Evolutionary conservation across 2,329 filamentous ascomycete species (phyloP), one percentile per base, ranked within the genome.

Genomic region (Lecanicillium sp.): DNA sequence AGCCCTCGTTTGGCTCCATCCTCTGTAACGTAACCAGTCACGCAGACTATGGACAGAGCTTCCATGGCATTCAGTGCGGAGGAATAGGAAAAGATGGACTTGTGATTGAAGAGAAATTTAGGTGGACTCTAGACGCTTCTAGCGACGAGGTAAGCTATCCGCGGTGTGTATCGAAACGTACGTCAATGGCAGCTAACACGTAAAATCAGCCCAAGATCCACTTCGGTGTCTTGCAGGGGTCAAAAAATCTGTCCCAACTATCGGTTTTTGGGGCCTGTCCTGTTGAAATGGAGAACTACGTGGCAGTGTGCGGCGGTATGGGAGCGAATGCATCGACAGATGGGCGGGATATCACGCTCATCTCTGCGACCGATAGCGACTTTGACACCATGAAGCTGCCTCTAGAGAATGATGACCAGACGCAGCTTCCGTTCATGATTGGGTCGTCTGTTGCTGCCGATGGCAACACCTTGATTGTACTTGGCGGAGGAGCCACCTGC

Each of bases 401-500:
- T 12, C 40, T 37, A 3, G n/a, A 40, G 11, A 36, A 29, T 14
- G 42, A 40, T 2, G 41, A 38, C 4, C 33, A 15, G 8, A 32
- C 36, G 3, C 25, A 43, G 9, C 43, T 49, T 39, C 87, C 87
- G 11, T 67, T 94, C 5, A 69, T 94, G 36, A 68, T 87, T 36
- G 87, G 89, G 3, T 73, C 79, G 40, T 79, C 79, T 4, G 65
- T 72, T 7, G 59, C 73, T 12, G 54, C 63, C 19, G 60, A 71
- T 1, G 61, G 64, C 30, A 61, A 68, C 20, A 60, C 71, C 14
- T 50, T 88, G 3, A 51, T 86, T 9, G 62, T 94, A 7, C 59
- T 84, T 34, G 87, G 87, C 2, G 89, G 89, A 13, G 89, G 87
- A 28, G 87, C 84, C 13, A 86, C 87, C 0, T 94, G 87, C 57